Conservation (phyloP, 2,329 filamentous ascomycete genomes). For the Setomelanomma holmii region DNA sequence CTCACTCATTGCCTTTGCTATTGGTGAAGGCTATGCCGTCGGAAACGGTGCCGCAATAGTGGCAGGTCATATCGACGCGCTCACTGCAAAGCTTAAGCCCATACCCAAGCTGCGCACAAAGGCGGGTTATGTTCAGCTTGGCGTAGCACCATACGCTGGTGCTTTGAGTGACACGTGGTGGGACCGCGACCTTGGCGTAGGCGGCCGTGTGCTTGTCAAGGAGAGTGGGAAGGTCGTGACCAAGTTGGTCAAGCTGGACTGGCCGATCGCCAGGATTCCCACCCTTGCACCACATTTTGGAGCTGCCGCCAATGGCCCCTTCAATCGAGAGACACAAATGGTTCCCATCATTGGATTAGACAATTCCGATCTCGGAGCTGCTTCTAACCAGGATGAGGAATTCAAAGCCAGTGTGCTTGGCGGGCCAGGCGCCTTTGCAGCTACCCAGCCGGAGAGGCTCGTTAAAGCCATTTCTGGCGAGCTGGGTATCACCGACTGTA, state of each 20-base stretch:
- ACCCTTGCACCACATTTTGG: constrained; percentile 96
- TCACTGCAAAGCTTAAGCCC: constrained; percentile 90
- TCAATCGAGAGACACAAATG: constrained; percentile 91
- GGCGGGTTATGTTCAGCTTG: constrained; percentile 86
- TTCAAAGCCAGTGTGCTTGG: constrained; percentile 59
- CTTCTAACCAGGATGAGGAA: constrained; percentile 40
- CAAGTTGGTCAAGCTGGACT: constrained; percentile 88
- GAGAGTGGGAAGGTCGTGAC: constrained; percentile 79
- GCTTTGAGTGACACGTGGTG: constrained; percentile 91
- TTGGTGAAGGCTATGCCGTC: constrained; percentile 80
- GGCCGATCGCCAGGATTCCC: constrained; percentile 89
- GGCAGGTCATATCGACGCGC: constrained; percentile 89
- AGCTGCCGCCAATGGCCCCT: constrained; percentile 67
- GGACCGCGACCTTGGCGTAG: constrained; percentile 92
- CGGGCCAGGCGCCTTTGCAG: constrained; percentile 73
- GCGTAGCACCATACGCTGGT: constrained; percentile 91
- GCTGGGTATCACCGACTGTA: constrained; percentile 73
- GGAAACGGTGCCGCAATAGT: constrained; percentile 90
- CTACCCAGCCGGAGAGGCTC: constrained; percentile 83
- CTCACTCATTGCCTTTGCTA: constrained; percentile 82
- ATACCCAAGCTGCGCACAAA: constrained; percentile 83
- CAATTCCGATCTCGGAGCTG: constrained; percentile 63
- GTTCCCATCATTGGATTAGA: constrained; percentile 93
- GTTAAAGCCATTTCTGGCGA: constrained; percentile 82
- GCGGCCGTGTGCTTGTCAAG: constrained; percentile 84